Evolutionary conservation across 2,329 filamentous ascomycete species (phyloP).

Genomic region (Mycogone perniciosa): DNA sequence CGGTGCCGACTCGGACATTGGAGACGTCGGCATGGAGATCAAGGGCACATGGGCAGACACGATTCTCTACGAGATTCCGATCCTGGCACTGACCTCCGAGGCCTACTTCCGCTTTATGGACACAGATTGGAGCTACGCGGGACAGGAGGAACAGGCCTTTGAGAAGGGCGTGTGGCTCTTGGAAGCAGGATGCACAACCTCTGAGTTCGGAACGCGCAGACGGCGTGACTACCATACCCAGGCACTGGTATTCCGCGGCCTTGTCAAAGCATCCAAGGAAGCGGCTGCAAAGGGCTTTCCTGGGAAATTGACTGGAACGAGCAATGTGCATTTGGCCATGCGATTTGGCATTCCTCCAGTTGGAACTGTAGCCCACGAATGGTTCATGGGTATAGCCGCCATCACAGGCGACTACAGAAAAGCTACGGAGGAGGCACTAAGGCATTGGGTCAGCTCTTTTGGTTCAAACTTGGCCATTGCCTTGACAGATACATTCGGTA

Average conservation of each 20-base stretch:
- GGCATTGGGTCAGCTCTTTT: constrained; percentile 88
- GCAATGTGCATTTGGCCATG: constrained; percentile 96
- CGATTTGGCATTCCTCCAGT: constrained; percentile 78
- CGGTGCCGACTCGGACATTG: constrained; percentile 58
- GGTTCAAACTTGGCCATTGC: constrained; percentile 80
- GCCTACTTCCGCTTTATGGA: constrained; percentile 98
- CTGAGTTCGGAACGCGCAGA: constrained; percentile 87
- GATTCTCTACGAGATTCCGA: constrained; percentile 94
- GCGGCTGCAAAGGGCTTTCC: constrained; percentile 56
- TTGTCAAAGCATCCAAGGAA: constrained; percentile 72
- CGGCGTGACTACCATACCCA: constrained; percentile 93
- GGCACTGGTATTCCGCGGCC: constrained; percentile 79
- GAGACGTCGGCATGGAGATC: constrained; percentile 70
- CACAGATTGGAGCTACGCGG: constrained; percentile 81
- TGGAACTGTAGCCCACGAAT: constrained; percentile 90
- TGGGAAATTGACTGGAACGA: constrained; percentile 79
- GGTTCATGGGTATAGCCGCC: constrained; percentile 98
- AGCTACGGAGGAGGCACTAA: constrained; percentile 77
- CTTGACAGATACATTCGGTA: constrained; percentile 94
- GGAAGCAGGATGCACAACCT: constrained; percentile 78
- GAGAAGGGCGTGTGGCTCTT: constrained; percentile 73
- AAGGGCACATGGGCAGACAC: constrained; percentile 88
- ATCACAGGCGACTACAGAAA: constrained; percentile 78
- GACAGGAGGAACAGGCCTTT: constrained; percentile 79
- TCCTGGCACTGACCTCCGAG: constrained; percentile 86